Conservation (phyloP, 2,329 filamentous ascomycete genomes). For the Phaeophleospora eucalypticola region DNA sequence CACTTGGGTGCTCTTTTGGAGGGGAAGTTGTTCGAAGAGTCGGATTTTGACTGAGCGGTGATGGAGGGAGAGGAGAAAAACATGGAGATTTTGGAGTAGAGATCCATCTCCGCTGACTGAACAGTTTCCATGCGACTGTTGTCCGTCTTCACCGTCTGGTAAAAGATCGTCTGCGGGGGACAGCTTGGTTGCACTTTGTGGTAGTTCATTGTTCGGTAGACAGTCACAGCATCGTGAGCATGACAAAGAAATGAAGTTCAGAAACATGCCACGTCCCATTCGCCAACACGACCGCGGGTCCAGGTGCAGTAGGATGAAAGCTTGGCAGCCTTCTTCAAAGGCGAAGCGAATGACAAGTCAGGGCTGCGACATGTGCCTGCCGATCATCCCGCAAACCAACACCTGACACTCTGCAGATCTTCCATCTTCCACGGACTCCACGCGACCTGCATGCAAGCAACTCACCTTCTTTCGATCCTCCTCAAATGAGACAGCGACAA, state of each 20-base stretch:
- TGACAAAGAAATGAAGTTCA: neutral
- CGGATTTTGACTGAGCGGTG: constrained; percentile 10
- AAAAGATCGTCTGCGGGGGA: too few species aligned
- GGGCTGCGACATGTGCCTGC: constrained; percentile 10
- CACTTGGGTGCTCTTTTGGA: constrained; percentile 27
- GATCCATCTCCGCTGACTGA: too few species aligned
- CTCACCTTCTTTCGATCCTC: neutral
- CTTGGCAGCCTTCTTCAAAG: neutral
- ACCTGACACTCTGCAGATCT: neutral
- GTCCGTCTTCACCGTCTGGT: too few species aligned
- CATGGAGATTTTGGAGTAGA: neutral
- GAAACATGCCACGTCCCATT: neutral
- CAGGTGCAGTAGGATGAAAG: neutral
- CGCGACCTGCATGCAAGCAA: constrained; percentile 7
- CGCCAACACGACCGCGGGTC: neutral
- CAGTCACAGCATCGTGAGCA: neutral
- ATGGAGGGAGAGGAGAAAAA: neutral
- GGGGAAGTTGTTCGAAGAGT: constrained; percentile 13
- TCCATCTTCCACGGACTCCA: constrained; percentile 6
- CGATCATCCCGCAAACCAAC: constrained; percentile 12
- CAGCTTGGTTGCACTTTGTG: too few species aligned
- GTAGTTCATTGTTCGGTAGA: too few species aligned
- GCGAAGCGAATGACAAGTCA: neutral
- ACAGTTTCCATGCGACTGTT: too few species aligned
- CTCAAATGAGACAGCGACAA: neutral